These are phyloP conservation scores for Penicillium angulare DNA, from an alignment of 495 filamentous ascomycete species.

Conservation along the genomic window DNA sequence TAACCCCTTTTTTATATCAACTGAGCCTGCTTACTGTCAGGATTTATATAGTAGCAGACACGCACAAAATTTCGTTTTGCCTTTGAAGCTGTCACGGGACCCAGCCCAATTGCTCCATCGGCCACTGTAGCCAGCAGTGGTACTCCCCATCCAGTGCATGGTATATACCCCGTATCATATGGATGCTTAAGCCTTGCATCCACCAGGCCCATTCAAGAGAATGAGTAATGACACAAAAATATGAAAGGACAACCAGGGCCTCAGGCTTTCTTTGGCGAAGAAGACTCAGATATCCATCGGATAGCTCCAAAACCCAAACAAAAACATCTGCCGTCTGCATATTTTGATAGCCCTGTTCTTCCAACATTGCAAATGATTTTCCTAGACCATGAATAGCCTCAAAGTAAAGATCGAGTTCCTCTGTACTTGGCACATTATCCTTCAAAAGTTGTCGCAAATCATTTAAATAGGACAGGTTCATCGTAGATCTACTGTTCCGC, in stretches of 20 bases:
- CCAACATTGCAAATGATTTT: conserved; percentile 14
- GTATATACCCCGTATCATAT: conserved; percentile 36
- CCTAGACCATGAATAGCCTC: conserved; percentile 10
- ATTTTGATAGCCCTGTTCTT: neutral
- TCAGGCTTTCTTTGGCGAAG: conserved; percentile 27
- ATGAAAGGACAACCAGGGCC: conserved; percentile 28
- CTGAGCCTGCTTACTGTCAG: too few relatives aligned
- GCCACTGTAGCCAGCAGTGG: conserved; percentile 41
- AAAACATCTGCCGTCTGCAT: conserved; percentile 28
- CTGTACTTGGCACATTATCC: conserved; percentile 5
- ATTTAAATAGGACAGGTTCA: conserved; percentile 1
- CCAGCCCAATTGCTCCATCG: conserved; percentile 43
- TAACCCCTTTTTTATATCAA: too few relatives aligned
- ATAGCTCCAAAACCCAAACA: conserved; percentile 36
- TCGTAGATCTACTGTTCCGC: conserved; percentile 6
- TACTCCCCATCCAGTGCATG: conserved; percentile 34
- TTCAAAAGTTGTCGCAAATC: conserved; percentile 10
- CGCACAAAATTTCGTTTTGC: too few relatives aligned
- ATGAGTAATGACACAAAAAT: conserved; percentile 38
- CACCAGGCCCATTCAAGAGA: conserved; percentile 41
- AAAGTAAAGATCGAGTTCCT: conserved; percentile 6
- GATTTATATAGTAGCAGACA: too few relatives aligned
- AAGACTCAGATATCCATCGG: conserved; percentile 28
- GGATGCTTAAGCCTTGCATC: conserved; percentile 33
- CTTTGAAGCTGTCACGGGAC: conserved; percentile 5